Percentiles rank a stretch among this genome's conserved stretches.
Evolutionary conservation across 805 yeast species (phyloP).

Genomic region (Schizosaccharomyces osmophilus): DNA sequence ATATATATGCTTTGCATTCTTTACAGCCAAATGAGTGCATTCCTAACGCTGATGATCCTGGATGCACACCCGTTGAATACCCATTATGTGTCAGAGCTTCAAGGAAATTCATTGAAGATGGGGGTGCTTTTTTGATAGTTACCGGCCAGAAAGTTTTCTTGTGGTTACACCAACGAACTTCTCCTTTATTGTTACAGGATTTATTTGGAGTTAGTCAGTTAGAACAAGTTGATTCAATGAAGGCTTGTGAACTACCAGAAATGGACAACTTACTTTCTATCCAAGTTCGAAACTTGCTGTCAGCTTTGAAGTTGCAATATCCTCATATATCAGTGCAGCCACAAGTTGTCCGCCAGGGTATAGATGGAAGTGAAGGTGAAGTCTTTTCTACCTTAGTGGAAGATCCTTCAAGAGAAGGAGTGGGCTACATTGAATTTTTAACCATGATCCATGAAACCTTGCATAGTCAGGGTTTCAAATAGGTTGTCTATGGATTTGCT

Average conservation of each 20-base stretch:
- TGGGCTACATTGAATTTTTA: slow-evolving; percentile 44
- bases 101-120: slow-evolving; percentile 22
- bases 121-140: slow-evolving; percentile 59
- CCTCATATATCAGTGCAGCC: slow-evolving; percentile 23
- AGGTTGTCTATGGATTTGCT: background rate
- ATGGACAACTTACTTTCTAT: slow-evolving; percentile 42
- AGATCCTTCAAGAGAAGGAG: slow-evolving; percentile 33
- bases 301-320: slow-evolving; percentile 23
- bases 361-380: slow-evolving; percentile 33
- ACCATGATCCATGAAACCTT: slow-evolving; percentile 32
- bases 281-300: slow-evolving; percentile 41
- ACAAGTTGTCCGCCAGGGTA: slow-evolving; percentile 37
- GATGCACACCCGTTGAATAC: slow-evolving; percentile 15
- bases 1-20: slow-evolving; percentile 47
- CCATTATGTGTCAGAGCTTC: slow-evolving; percentile 28
- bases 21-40: slow-evolving; percentile 34
- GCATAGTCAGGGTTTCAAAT: background rate
- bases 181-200: slow-evolving; percentile 43
- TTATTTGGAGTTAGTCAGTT: slow-evolving; percentile 37
- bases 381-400: slow-evolving; percentile 46
- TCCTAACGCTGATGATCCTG: slow-evolving; percentile 13
- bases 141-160: slow-evolving; percentile 35
- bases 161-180: slow-evolving; percentile 47
- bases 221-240: slow-evolving; percentile 23
- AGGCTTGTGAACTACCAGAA: slow-evolving; percentile 36